Conservation (phyloP, 139 green algal genomes). For the Pseudopediastrum boryanum region DNA sequence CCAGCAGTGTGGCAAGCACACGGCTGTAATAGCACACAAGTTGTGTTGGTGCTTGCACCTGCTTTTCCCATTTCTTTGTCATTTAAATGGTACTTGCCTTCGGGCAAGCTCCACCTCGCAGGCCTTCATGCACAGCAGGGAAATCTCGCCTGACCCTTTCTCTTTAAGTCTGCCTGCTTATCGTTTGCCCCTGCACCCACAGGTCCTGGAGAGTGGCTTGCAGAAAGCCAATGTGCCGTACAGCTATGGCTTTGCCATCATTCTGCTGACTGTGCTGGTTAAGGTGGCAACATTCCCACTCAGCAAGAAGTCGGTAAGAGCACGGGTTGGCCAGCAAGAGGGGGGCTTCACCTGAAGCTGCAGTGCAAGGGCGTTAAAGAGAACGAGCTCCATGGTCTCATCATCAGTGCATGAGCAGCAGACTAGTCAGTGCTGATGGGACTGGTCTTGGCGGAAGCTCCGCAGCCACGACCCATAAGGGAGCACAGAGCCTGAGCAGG, state of each 20-base stretch:
- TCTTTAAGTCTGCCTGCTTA: neutral
- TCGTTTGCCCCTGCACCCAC: neutral
- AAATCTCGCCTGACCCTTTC: neutral
- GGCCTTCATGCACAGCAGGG: too few species aligned
- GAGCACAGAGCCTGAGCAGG: too few species aligned
- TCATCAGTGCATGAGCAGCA: too few species aligned
- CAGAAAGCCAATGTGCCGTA: slow-evolving; percentile 83
- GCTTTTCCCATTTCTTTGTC: neutral
- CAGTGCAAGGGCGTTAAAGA: too few species aligned
- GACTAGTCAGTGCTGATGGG: too few species aligned
- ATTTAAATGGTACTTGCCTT: neutral
- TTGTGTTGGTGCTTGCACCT: neutral
- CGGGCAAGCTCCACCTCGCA: too few species aligned
- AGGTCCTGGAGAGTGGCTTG: slow-evolving; percentile 81
- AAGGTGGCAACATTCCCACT: slow-evolving; percentile 95
- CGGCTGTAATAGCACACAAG: neutral
- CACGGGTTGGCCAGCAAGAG: neutral
- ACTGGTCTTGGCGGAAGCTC: too few species aligned
- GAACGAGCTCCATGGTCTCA: too few species aligned
- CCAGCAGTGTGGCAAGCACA: too few species aligned
- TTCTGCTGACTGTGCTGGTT: slow-evolving; percentile 90
- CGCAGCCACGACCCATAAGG: too few species aligned
- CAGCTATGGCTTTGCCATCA: slow-evolving; percentile 96
- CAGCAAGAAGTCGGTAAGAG: slow-evolving; percentile 87
- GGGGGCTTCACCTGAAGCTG: too few species aligned